Evolutionary conservation across 441 rosid genomes (phyloP), one percentile per base, ranked within the genome.

Genomic region (Mallotus japonicus): DNA sequence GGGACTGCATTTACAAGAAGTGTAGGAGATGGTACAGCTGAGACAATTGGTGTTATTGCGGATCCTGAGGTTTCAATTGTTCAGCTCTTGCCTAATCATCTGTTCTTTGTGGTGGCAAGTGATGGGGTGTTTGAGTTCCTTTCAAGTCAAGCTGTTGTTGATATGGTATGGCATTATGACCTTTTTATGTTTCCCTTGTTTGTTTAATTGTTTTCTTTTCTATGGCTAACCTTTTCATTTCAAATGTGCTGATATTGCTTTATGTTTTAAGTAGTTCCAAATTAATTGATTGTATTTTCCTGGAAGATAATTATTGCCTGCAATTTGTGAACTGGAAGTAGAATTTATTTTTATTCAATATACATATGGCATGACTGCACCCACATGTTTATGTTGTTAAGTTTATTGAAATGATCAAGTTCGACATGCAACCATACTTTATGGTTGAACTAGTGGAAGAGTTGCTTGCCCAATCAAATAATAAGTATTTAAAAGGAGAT

Each of bases 41-140:
- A 93, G 85, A 85, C 75, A 15, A 90, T 95, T 13, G 99, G 98
- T 74, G 98, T 88, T 47, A 74, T 87, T 76, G 87, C 98, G 42
- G 92, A 80, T 60, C 98, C 98, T 6, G 99, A 95, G 82, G 88
- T 95, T 70, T 83, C 87, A 0, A 67, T 82, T 74, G 82, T 90
- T 78, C 86, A 79, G 71, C 90, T 95, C 20, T 85, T 82, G 42
- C 88, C 92, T 12, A 81, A 85, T 75, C 94, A 93, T 79, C 65
- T 84, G 80, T 95, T 93, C 82, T 93, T 95, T 65, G 86, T 95
- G 69, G 91, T 95, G 79, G 99, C 98, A 19, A 95, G 98, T 69
- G 98, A 93, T 77, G 99, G 98, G 60, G 91, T 93, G 66, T 95
- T 91, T 65, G 98, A 95, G 89, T 95, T 93, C 78, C 92, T 95